Evolutionary conservation across 2,329 filamentous ascomycete species (phyloP).

Genomic region (Colletotrichum acutatum): DNA sequence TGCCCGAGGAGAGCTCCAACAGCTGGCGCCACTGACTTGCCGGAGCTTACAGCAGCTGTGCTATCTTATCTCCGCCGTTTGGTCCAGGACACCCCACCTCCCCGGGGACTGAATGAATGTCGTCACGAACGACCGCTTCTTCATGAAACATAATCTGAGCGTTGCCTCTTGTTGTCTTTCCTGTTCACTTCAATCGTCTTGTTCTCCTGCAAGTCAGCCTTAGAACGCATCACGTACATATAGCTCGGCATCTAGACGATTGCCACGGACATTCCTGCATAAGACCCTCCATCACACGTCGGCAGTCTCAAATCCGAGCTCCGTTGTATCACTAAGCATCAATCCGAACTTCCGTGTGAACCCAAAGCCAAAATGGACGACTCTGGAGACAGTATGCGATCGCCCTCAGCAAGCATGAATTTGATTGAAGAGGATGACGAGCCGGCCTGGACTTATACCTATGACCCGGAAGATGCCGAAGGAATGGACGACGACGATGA

Average conservation of each 20-base stretch:
- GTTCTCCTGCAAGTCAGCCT: neutral
- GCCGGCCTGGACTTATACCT: slow-evolving; percentile 9
- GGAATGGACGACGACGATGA: slow-evolving; percentile 50
- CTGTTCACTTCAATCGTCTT: neutral
- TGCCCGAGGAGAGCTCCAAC: neutral
- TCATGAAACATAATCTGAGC: slow-evolving; percentile 20
- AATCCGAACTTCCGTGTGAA: slow-evolving; percentile 30
- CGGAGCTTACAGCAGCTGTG: slow-evolving; percentile 29
- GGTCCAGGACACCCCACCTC: slow-evolving; percentile 29
- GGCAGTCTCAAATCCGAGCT: slow-evolving; percentile 32
- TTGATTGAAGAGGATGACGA: neutral
- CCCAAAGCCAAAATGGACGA: slow-evolving; percentile 18
- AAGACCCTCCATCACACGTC: slow-evolving; percentile 17
- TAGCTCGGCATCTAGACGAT: neutral
- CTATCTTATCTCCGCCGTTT: slow-evolving; percentile 35
- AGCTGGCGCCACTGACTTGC: slow-evolving; percentile 5
- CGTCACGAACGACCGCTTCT: slow-evolving; percentile 33
- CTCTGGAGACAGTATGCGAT: neutral
- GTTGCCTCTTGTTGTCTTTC: neutral
- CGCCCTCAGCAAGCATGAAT: neutral
- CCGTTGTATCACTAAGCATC: slow-evolving; percentile 32
- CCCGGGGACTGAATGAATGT: slow-evolving; percentile 31
- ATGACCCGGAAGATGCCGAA: slow-evolving; percentile 32
- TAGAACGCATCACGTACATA: neutral
- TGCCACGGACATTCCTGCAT: neutral